Evolutionary conservation across 1,139 yeast species (phyloP).

Genomic region (Petasospora rhodanensis): DNA sequence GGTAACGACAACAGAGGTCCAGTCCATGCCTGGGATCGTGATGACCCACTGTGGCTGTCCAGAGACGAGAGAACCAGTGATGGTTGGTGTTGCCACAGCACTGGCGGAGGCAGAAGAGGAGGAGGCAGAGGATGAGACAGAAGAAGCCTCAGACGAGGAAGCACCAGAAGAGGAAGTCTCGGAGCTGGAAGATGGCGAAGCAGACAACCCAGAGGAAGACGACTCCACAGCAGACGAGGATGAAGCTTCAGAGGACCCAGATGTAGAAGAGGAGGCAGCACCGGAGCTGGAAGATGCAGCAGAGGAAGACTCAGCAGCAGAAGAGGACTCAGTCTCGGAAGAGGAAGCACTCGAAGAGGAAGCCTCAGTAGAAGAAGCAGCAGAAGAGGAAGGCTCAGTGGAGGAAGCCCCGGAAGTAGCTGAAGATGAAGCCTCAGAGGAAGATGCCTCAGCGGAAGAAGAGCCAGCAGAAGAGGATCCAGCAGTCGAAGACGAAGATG

Average conservation of each 20-base stretch:
- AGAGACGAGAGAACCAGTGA: constrained; percentile 1
- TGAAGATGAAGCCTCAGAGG: constrained; percentile 1
- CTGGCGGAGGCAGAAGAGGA: constrained; percentile 1
- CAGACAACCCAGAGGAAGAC: background rate
- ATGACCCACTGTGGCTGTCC: constrained; percentile 1
- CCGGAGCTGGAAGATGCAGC: background rate
- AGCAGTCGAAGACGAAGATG: background rate
- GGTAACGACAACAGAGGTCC: constrained; percentile 2
- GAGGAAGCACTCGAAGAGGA: background rate
- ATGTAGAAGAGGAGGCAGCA: background rate
- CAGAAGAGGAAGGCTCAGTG: no score
- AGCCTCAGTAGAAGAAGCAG: constrained; percentile 1
- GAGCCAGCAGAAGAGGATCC: constrained; percentile 2
- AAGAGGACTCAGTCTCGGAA: no score
- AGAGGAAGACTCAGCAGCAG: constrained; percentile 1
- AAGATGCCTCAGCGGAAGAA: background rate
- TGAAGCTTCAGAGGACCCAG: constrained; percentile 1
- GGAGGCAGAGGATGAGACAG: background rate
- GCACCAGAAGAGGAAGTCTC: constrained; percentile 2
- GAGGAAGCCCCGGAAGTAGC: constrained; percentile 1
- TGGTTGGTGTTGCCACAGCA: constrained; percentile 2
- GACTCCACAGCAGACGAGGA: constrained; percentile 2
- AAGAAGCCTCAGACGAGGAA: background rate
- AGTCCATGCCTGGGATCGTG: constrained; percentile 6
- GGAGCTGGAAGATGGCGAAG: background rate